Evolutionary conservation across 176 grass and related monocot genomes (phyloP).

Genomic region (Areca catechu): DNA sequence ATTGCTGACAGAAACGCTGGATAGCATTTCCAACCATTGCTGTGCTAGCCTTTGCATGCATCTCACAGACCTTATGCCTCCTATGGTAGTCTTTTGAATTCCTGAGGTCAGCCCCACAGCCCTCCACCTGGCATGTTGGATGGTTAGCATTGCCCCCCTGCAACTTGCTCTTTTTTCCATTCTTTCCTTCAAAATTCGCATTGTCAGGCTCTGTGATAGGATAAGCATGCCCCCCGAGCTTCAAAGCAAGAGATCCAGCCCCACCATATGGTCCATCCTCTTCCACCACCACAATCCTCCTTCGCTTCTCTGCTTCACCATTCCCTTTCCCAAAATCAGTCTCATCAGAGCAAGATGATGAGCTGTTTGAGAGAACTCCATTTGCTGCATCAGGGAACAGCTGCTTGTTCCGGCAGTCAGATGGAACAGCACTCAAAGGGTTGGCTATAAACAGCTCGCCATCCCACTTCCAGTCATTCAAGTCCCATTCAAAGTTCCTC

Average conservation of each 20-base stretch:
- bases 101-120: conserved; percentile 36
- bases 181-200: conserved; percentile 27
- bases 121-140: conserved; percentile 62
- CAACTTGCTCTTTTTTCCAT: conserved; percentile 16
- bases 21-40: conserved; percentile 32
- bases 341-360: conserved; percentile 9
- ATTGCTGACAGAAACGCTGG: conserved; percentile 86
- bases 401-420: conserved; percentile 22
- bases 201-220: conserved; percentile 12
- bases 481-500: conserved; percentile 38
- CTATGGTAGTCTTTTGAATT: conserved; percentile 68
- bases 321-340: conserved; percentile 20
- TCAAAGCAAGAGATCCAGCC: neutral
- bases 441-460: conserved; percentile 35
- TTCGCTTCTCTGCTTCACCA: conserved; percentile 41
- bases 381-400: conserved; percentile 2
- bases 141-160: conserved; percentile 7
- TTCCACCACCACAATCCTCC: conserved; percentile 30
- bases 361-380: neutral
- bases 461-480: conserved; percentile 58
- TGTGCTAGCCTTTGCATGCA: conserved; percentile 46
- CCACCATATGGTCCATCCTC: conserved; percentile 22
- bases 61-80: conserved; percentile 70
- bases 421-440: conserved; percentile 5
- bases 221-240: conserved; percentile 1